Base-by-base conservation (phyloP, 2,329 filamentous ascomycete species). In the Colletotrichum tanaceti region DNA sequence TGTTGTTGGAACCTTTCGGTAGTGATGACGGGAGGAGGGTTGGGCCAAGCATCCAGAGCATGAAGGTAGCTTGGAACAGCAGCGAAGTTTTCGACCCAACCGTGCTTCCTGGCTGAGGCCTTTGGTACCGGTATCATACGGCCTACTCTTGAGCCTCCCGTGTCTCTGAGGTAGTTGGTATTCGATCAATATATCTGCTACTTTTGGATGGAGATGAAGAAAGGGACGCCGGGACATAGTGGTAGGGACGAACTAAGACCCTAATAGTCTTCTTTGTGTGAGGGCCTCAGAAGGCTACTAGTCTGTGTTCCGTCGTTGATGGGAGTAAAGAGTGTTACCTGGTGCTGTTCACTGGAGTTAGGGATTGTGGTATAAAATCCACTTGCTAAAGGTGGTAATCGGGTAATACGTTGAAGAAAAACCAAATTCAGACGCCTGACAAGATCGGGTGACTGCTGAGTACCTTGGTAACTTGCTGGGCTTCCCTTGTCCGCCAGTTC, bases 401-500 rank as follows among this genome's bases (percentile, higher is more conserved):
- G 49, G 41, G 24, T 52, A 41, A 58, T 18, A 58, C n/a, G 60
- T 22, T 24, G 6, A 28, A 7, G 7, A 28, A 28, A 52, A 43
- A 43, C 47, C 46, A 50, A 49, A 38, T 46, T 7, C 28, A 6
- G 35, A 59, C 35, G 53, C 35, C 28, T 22, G 18, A 28, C 28
- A 38, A 47, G 43, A 32, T 10, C 41, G 54, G n/a, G 52, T 52
- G 20, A 52, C 54, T 32, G 50, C 44, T 44, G 43, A 52, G n/a
- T n/a, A n/a, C n/a, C n/a, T n/a, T n/a, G n/a, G 14, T 53, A 28
- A 61, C 24, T 22, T 16, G 18, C 9, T 16, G 49, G 50, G 39
- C 50, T 58, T 58, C 61, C 65, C 52, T 61, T 57, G n/a, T 57
- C 38, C 62, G 18, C 41, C 55, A 24, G 60, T 65, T 55, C 52